Base-by-base conservation (phyloP, 163 green algal genomes). In the Chloromonas sp. region DNA sequence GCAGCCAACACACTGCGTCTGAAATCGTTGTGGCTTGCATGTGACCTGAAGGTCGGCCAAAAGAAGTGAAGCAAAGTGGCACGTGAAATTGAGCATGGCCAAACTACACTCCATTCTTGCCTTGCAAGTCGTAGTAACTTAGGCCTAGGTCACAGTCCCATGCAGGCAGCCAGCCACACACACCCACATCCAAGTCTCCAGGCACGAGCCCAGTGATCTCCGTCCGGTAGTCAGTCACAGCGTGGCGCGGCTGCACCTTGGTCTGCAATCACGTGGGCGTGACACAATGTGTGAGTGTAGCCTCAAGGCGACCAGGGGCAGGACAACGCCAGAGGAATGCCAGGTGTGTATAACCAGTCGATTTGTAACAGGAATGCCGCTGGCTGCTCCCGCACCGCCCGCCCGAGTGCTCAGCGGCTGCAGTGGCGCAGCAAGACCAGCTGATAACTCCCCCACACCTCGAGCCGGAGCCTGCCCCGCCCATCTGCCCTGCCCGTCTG, bases 171-270 rank as follows among this genome's bases (percentile, higher is more conserved):
- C 36, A 36, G 36, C 36, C 36, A 36, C 36, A 36, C 36, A 36
- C 74, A 36, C 71, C 13, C 71, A 79, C 71, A 11, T 79, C 71
- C 11, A 79, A 14, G 71, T 79, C 71, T 14, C 11, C 5, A 14
- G 71, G 5, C 1, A 70, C 70, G 3, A 84, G 11, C 36, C 93
- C 93, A 14, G 93, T 96, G 79, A 96, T 86, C 5, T 85, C 81
- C 1, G 89, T 92, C 58, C 91, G 91, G 78, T 86, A 92, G 87
- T 96, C 90, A 61, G 88, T 36, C 14, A 96, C 86, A 2, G 13
- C 58, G 36, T 81, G 86, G 60, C n/a, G n/a, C 1, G 93, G 93
- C 79, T 89, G 89, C 15, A 96, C 93, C 81, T 94, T 79, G 70
- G 86, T 79, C 81, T 84, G 81, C 13, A 36, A 79, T 2, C 71